A percentile compares a stretch with the other conserved stretches of the same genome.
Evolutionary conservation across 768 basidiomycete genomes (phyloP).

Genomic region (Lactarius sp.): DNA sequence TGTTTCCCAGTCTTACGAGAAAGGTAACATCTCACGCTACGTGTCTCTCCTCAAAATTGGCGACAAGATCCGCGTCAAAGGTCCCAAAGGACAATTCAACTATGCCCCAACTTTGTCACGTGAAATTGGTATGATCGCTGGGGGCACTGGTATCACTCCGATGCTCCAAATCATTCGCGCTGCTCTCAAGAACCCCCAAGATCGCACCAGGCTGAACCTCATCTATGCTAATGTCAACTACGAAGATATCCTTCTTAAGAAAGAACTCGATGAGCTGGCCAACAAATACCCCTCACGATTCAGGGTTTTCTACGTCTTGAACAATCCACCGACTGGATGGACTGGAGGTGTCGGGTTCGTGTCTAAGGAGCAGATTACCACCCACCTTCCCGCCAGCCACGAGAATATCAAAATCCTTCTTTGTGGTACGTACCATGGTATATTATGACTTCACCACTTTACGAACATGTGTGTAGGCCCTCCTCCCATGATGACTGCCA

Average conservation of each 20-base stretch:
- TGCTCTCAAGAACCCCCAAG: conserved; percentile 82
- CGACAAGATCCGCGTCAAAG: conserved; percentile 85
- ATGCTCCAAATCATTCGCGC: conserved; percentile 98
- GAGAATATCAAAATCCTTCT: conserved; percentile 79
- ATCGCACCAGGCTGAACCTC: conserved; percentile 76
- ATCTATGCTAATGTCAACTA: conserved; percentile 95
- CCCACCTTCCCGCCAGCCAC: conserved; percentile 62
- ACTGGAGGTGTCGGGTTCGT: conserved; percentile 89
- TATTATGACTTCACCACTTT: neutral
- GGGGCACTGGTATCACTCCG: conserved; percentile 97
- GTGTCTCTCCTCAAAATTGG: conserved; percentile 80
- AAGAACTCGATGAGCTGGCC: conserved; percentile 79
- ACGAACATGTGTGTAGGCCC: conserved; percentile 42
- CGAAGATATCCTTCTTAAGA: conserved; percentile 88
- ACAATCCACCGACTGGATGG: conserved; percentile 89
- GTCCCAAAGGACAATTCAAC: conserved; percentile 92
- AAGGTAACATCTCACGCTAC: conserved; percentile 93
- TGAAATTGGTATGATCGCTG: conserved; percentile 94
- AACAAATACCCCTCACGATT: conserved; percentile 60
- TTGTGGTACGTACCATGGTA: conserved; percentile 52
- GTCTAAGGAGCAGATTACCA: conserved; percentile 83
- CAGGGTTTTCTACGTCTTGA: conserved; percentile 85
- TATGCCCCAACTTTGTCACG: conserved; percentile 69
- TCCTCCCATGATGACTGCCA: conserved; percentile 72
- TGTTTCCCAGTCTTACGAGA: conserved; percentile 75